These are phyloP conservation scores for Exophiala sp. DNA, from an alignment of 2,329 filamentous ascomycete species.

Conservation along the genomic window DNA sequence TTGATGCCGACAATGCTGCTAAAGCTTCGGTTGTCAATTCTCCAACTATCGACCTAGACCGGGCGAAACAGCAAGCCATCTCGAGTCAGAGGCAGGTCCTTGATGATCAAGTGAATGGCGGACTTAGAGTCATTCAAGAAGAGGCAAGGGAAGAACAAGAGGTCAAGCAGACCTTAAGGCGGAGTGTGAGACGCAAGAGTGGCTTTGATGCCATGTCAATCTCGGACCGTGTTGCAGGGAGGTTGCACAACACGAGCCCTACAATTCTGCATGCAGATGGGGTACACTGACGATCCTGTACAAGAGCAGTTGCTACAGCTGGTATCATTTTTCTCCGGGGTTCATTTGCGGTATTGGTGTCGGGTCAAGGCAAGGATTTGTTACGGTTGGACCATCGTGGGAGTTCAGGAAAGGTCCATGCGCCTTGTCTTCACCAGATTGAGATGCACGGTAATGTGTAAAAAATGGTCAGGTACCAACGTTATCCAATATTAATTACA, in stretches of 20 bases:
- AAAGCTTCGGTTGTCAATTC: slow-evolving; percentile 29
- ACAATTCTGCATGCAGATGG: slow-evolving; percentile 28
- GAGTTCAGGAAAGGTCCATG: slow-evolving; percentile 14
- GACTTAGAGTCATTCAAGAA: slow-evolving; percentile 35
- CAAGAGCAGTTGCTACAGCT: slow-evolving; percentile 1
- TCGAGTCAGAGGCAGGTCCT: slow-evolving; percentile 39
- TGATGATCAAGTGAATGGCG: slow-evolving; percentile 35
- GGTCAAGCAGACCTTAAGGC: slow-evolving; percentile 22
- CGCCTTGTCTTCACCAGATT: slow-evolving; percentile 7
- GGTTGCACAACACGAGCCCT: slow-evolving; percentile 28
- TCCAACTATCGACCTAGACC: slow-evolving; percentile 25
- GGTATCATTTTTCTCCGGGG: background rate
- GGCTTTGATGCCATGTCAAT: slow-evolving; percentile 31
- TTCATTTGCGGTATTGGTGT: background rate
- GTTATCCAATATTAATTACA: background rate
- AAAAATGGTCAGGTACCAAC: slow-evolving; percentile 9
- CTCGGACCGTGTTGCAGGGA: slow-evolving; percentile 30
- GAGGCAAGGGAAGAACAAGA: slow-evolving; percentile 39
- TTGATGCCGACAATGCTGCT: slow-evolving; percentile 45
- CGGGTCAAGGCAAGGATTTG: background rate
- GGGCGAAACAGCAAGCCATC: slow-evolving; percentile 37
- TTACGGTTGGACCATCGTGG: background rate
- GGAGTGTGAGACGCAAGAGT: slow-evolving; percentile 30
- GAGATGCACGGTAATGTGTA: slow-evolving; percentile 17
- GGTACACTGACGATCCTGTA: slow-evolving; percentile 20